These are phyloP conservation scores for Phytophthora hybrid DNA, from an alignment of 352 stramenopile species.

Conservation along the genomic window DNA sequence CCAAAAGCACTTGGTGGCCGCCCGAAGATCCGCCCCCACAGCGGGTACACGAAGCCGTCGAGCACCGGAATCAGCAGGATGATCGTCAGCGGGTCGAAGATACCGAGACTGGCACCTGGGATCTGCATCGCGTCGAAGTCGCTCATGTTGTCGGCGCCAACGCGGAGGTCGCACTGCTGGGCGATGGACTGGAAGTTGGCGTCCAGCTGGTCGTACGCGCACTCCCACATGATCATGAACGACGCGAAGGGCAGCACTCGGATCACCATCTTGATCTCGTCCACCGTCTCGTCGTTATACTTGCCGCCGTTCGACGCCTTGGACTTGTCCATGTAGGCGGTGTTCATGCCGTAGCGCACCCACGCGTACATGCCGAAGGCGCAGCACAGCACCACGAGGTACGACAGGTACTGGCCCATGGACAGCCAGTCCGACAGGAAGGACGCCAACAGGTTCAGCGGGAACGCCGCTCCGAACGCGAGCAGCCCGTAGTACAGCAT, in stretches of 20 bases:
- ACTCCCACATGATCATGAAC: conserved; percentile 93
- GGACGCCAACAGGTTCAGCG: conserved; percentile 78
- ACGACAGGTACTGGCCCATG: conserved; percentile 76
- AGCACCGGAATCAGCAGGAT: conserved; percentile 82
- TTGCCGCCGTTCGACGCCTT: conserved; percentile 83
- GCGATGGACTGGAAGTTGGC: conserved; percentile 90
- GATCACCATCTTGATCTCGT: conserved; percentile 89
- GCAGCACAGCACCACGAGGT: conserved; percentile 71
- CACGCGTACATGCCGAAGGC: conserved; percentile 84
- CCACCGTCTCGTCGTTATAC: conserved; percentile 84
- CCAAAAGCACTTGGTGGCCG: conserved; percentile 77
- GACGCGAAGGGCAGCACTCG: conserved; percentile 86
- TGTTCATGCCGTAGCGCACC: conserved; percentile 85
- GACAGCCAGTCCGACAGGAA: conserved; percentile 42
- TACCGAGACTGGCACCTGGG: conserved; percentile 78
- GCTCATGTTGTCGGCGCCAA: conserved; percentile 43
- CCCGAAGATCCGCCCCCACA: conserved; percentile 62
- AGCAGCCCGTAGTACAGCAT: conserved; percentile 83
- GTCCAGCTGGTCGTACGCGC: conserved; percentile 87
- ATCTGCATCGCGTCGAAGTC: conserved; percentile 61
- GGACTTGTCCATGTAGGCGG: conserved; percentile 86
- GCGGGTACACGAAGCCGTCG: conserved; percentile 77
- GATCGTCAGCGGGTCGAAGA: conserved; percentile 90
- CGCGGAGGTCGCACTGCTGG: conserved; percentile 82
- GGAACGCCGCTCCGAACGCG: conserved; percentile 70